Base-by-base conservation (phyloP, 768 basidiomycete species). In the Cystofilobasidium bisporidii region DNA sequence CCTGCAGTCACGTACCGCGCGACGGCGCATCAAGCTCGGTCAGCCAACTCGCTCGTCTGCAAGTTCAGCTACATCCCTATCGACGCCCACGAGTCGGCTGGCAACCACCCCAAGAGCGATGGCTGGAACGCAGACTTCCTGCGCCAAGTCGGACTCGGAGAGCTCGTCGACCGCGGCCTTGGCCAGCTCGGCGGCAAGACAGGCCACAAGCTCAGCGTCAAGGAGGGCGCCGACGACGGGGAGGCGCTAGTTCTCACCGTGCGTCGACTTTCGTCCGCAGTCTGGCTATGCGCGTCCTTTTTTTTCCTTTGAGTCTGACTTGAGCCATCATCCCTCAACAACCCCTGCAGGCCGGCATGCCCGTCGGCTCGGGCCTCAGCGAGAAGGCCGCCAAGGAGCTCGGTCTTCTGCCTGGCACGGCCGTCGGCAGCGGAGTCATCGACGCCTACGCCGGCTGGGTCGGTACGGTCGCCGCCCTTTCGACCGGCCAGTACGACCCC, bases 401-500 rank as follows among this genome's bases (percentile, higher is more conserved):
- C 26, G 93, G 94, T 0, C 77, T 99, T 40, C 72, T 83, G 3
- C 86, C 86, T 72, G 92, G 94, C 11, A 97, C 89, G 0, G 84
- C 91, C 2, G 91, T 98, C 32, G 94, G 94, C 17, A 93, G 91
- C 72, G 94, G 85, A 24, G 83, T 98, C 48, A 97, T 99, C 71
- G 96, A 99, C 72, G 96, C 92, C 85, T 93, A 98, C 77, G 91
- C 96, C 2, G 96, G 96, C 26, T 98, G 94, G 96, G 80, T 98
- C 71, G 96, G 96, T 17, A 98, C 94, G 0, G 84, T 96, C 53
- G 94, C 88, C 9, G 91, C 91, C 22, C 80, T 86, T 47, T 85
- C 84, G 69, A 79, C 73, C 1, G 63, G 67, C 24, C 65, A 56
- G 2, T 24, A 76, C 28, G 75, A 73, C 18, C 65, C 77, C 56